A percentile compares a stretch with the other conserved stretches of the same genome.
phyloP scores from a whole-genome alignment of 805 yeast genomes.

The Metschnikowia drakensbergensis region DNA sequence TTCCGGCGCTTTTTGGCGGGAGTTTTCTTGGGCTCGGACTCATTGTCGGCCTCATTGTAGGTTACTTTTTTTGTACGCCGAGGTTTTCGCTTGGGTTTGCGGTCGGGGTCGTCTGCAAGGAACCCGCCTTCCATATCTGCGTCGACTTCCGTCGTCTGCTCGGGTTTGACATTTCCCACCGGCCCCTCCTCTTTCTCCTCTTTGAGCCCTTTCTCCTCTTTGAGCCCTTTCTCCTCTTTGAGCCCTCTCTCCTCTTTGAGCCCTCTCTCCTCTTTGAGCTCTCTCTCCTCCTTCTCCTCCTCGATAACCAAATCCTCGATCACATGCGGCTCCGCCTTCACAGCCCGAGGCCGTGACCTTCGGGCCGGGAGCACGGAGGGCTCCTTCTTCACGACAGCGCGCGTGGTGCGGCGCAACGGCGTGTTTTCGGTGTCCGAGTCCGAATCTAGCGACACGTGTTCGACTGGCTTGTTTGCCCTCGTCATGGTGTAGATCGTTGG shows the following conservation, averaged over 20 bases:
- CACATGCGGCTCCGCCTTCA: background rate
- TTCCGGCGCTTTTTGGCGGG: background rate
- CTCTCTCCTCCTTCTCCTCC: background rate
- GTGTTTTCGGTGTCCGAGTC: background rate
- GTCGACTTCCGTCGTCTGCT: background rate
- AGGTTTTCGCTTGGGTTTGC: constrained; percentile 10
- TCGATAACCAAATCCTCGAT: background rate
- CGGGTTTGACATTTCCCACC: background rate
- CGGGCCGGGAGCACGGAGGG: background rate
- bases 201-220: too few species aligned
- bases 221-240: background rate
- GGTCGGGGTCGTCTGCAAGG: constrained; percentile 16
- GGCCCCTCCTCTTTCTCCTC: background rate
- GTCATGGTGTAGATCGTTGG: background rate
- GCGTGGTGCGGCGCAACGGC: background rate
- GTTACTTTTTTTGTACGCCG: constrained; percentile 13
- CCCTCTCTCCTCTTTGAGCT: background rate
- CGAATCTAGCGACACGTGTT: background rate
- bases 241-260: too few species aligned
- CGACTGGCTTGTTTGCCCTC: background rate
- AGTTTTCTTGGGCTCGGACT: background rate
- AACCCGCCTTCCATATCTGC: constrained; percentile 15
- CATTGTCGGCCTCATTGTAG: constrained; percentile 22
- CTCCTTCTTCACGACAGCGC: background rate
- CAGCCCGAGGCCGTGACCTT: background rate